phyloP scores from a whole-genome alignment of 257 asterid species.

The Catharanthus roseus region DNA sequence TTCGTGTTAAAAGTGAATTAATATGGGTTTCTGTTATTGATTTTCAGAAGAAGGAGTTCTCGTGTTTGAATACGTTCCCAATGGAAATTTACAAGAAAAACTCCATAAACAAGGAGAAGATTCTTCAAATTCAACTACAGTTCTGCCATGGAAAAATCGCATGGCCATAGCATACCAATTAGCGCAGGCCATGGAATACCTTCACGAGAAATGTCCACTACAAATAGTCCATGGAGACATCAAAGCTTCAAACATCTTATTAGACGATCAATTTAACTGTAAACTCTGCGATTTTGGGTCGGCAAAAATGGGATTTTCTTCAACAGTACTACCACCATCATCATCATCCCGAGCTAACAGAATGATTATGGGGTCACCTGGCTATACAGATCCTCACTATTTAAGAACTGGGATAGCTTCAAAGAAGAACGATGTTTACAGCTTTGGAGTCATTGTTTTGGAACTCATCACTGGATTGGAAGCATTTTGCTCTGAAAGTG shows the following conservation, averaged over 20 bases:
- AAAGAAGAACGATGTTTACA: conserved; percentile 57
- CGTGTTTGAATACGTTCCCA: conserved; percentile 45
- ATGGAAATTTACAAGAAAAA: conserved; percentile 57
- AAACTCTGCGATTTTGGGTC: conserved; percentile 85
- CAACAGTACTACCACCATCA: conserved; percentile 32
- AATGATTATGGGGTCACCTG: conserved; percentile 62
- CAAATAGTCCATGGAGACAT: conserved; percentile 72
- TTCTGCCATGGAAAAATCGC: conserved; percentile 52
- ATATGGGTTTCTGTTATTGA: background rate
- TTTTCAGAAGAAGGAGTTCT: conserved; percentile 43
- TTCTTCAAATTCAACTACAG: background rate
- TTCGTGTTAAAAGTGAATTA: background rate
- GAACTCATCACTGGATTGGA: conserved; percentile 66
- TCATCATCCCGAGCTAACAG: conserved; percentile 16
- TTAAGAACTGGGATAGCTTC: conserved; percentile 60
- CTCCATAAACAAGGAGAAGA: conserved; percentile 26
- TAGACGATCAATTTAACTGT: conserved; percentile 47
- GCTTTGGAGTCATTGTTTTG: conserved; percentile 54
- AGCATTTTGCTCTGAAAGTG: conserved; percentile 34
- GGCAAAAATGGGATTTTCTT: conserved; percentile 55
- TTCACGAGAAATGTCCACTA: conserved; percentile 44
- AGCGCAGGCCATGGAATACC: conserved; percentile 55
- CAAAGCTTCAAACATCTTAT: conserved; percentile 55
- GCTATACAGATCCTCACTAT: conserved; percentile 70
- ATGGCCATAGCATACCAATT: conserved; percentile 56